phyloP scores from a whole-genome alignment of 768 basidiomycete genomes.

The Dioszegia aurantiaca region DNA sequence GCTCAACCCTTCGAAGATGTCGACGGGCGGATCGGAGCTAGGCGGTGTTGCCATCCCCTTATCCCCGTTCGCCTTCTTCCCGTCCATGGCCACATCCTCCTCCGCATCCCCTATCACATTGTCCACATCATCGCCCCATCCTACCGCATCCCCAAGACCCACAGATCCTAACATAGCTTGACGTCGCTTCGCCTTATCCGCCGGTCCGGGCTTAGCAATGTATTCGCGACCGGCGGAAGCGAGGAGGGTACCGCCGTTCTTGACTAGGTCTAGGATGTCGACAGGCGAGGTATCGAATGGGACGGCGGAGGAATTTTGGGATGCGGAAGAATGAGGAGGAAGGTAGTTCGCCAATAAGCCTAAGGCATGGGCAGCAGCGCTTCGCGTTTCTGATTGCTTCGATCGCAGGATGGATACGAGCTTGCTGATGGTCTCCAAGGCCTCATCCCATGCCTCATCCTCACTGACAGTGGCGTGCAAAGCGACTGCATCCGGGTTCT shows the following conservation, averaged over 20 bases:
- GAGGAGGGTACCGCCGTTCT: constrained; percentile 68
- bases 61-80: neutral
- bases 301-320: neutral
- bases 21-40: constrained; percentile 22
- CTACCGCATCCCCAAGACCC: constrained; percentile 41
- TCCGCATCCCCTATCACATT: constrained; percentile 44
- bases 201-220: constrained; percentile 31
- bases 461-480: constrained; percentile 21
- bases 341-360: constrained; percentile 81
- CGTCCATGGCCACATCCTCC: constrained; percentile 23
- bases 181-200: constrained; percentile 37
- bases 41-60: neutral
- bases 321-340: constrained; percentile 53
- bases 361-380: constrained; percentile 81
- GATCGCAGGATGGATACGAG: constrained; percentile 88
- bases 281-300: constrained; percentile 53
- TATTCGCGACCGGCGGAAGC: constrained; percentile 95
- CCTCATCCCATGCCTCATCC: constrained; percentile 74
- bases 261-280: constrained; percentile 64
- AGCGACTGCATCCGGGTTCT: constrained; percentile 3
- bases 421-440: constrained; percentile 78
- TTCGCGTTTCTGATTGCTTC: constrained; percentile 85
- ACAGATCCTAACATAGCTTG: constrained; percentile 47
- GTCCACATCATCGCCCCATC: constrained; percentile 47
- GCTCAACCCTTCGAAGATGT: constrained; percentile 61